Evolutionary conservation across 306 rosid genomes (phyloP), one percentile per base, ranked within the genome.

Genomic region (Glycine soja): DNA sequence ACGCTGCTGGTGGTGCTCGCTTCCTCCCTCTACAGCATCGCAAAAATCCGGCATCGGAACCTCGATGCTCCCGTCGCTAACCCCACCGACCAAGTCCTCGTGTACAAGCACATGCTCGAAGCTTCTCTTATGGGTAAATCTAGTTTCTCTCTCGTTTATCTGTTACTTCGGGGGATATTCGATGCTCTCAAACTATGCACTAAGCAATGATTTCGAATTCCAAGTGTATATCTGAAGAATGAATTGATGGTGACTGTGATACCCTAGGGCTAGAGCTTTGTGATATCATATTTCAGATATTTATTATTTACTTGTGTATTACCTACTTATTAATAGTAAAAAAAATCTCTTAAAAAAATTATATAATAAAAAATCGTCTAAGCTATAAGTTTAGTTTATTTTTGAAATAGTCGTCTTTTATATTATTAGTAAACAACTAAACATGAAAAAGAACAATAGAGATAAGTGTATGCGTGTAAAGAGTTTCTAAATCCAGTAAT

Each of bases 51-150:
- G 77, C 65, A 40, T 8, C 94, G 94, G 0, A 80, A 53, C 19
- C 13, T 45, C 36, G 90, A 91, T 7, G 18, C 8, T 30, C 89
- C 88, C 56, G n/a, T 30, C 61, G 79, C 84, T 45, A 88, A 90
- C 72, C 93, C 97, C 43, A 95, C 97, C 15, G 97, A 95, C 11
- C 94, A 95, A 87, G 88, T 93, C 72, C 95, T 95, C 13, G 34
- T 91, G 89, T 87, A 90, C 57, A 80, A 87, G 68, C 90, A 85
- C 86, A 46, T 90, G 76, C 95, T 95, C 3, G 92, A 93, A 84
- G 91, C 92, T 78, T 91, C 99, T 87, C 94, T 91, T 30, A 73
- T 89, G 88, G 99, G 99, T 95, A 24, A 91, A 46, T 68, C n/a
- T 8, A 1, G 6, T 47, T 63, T 7, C 46, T 8, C 46, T 42